Evolutionary conservation across 306 rosid species (phyloP), one percentile per base, ranked within the genome.

Genomic region (Lathyrus aphaca): DNA sequence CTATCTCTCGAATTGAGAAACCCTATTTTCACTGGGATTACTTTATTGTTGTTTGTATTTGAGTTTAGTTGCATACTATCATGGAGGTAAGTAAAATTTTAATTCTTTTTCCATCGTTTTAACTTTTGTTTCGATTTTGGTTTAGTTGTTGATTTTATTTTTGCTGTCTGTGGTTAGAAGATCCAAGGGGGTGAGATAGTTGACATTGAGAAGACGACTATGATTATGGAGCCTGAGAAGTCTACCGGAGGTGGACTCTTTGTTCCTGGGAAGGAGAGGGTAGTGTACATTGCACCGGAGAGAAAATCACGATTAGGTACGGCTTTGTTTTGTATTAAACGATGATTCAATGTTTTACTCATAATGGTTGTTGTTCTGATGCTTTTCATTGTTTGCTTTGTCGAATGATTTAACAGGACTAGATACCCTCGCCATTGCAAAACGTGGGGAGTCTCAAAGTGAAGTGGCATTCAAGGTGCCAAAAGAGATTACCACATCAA

Each of bases 211-310:
- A 85, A 82, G 74, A 81, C 77, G 14, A 94, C 82, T 0, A 77
- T 8, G 21, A 82, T 84, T 1, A 58, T 94, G 83, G 96, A 87
- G 75, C 86, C 92, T 1, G 97, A 94, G 46, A 84, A 79, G 54
- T 54, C 69, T 11, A 63, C 64, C 16, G 72, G 73, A 3, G 91
- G 89, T 19, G 96, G 96, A 40, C 83, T 90, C 62, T 85, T 57
- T 79, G 77, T 90, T 74, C 96, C 97, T 0, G 97, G 96, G 73
- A 94, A 87, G 76, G 97, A 90, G 39, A 74, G 88, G 45, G 79
- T 87, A 18, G 88, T 74, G 29, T 94, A 82, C 48, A 82, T 83
- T 35, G 86, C 95, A 73, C 90, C 78, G 0, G 96, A 91, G 74
- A 82, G 86, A 74, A 91, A 86, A 78, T 94, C 97, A 3, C 82